Evolutionary conservation across 805 yeast species (phyloP), one percentile per base, ranked within the genome.

Genomic region (Citeromyces matritensis): DNA sequence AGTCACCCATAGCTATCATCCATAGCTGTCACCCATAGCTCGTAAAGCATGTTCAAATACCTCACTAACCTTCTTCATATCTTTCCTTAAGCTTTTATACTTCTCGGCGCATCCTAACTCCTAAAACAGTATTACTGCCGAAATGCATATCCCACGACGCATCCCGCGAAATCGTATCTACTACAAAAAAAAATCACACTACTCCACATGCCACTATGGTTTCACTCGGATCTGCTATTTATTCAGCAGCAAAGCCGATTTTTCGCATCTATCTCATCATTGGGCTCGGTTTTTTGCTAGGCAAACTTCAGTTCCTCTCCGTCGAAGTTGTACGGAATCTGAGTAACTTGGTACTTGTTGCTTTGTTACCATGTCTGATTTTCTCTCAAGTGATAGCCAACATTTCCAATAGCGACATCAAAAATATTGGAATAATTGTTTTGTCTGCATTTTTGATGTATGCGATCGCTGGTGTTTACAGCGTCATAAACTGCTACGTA

Each of bases 251-350:
- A 17, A 78, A 76, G 51, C 91, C 91, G 10, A 76, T 80, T 39
- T 63, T 79, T 45, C 73, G 80, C 48, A 75, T 80, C 49, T 80
- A 80, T 46, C 52, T 78, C 48, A 76, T 80, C 44, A 71, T 80
- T 4, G 70, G 64, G 10, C 49, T 74, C n/a, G 93, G 91, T 15
- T 75, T 64, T 42, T 47, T 53, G 15, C 49, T 80, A 10, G 78
- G 88, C 2, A 62, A 60, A 35, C 43, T 51, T 38, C 74, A 78
- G 34, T 60, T 78, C 30, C 48, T 80, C 9, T 58, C 75, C 3
- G 81, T 73, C 2, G 65, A 75, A 15, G 74, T 84, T 1, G 60
- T 70, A 4, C 49, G 73, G 46, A 74, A 74, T 23, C 58, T 80
- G 14, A 70, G 82, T 3, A 82, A 75, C 45, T 52, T 73, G 30